A percentile compares a stretch with the other conserved stretches of the same genome.
These are phyloP conservation scores for Castanea crenata DNA, from an alignment of 306 rosid species.

Conservation along the genomic window DNA sequence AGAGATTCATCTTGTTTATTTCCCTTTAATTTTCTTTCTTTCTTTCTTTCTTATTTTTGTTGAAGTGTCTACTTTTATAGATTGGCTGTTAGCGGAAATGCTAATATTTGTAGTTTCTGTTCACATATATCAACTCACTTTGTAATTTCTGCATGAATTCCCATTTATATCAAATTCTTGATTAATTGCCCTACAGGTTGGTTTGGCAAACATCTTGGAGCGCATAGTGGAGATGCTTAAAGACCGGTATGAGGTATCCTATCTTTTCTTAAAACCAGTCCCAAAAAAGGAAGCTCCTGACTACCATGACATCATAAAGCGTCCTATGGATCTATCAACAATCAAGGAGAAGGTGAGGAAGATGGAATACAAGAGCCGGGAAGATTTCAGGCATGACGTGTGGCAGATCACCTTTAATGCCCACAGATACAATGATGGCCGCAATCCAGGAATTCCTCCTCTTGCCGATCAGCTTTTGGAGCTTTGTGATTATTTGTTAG, in stretches of 20 bases:
- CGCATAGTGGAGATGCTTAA: conserved; percentile 68
- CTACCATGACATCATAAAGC: conserved; percentile 69
- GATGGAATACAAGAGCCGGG: conserved; percentile 88
- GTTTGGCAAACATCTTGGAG: conserved; percentile 96
- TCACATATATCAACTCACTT: background rate
- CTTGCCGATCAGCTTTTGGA: conserved; percentile 86
- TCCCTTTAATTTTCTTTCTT: too few species aligned
- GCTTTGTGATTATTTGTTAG: conserved; percentile 78
- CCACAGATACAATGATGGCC: conserved; percentile 75
- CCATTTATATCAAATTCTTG: conserved; percentile 9
- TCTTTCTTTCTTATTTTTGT: too few species aligned
- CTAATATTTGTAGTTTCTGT: background rate
- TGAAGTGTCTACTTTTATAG: background rate
- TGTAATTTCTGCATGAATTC: conserved; percentile 4
- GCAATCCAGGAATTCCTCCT: conserved; percentile 94
- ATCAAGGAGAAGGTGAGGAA: conserved; percentile 80
- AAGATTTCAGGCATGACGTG: conserved; percentile 81
- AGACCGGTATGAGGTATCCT: conserved; percentile 60
- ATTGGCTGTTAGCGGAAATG: background rate
- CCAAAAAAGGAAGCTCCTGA: conserved; percentile 94
- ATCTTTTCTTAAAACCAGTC: conserved; percentile 81
- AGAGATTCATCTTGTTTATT: background rate
- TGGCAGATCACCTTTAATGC: conserved; percentile 87
- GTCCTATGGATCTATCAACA: conserved; percentile 90
- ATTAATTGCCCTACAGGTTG: conserved; percentile 51